Evolutionary conservation across 2,329 filamentous ascomycete species (phyloP).

Genomic region (Rutstroemia sp.): DNA sequence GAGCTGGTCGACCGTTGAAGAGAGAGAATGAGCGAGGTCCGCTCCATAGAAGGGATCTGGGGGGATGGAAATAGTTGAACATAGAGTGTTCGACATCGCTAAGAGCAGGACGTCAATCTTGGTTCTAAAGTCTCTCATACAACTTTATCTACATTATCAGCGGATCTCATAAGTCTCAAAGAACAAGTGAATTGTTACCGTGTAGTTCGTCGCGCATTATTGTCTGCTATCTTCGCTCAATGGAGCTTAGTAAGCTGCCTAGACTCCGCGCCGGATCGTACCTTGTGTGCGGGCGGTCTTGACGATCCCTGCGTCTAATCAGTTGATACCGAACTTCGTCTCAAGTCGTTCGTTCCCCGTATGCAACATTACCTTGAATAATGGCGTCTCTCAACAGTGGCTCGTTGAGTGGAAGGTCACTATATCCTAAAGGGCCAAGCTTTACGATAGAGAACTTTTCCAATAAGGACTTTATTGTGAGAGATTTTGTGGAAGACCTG

Average conservation of each 20-base stretch:
- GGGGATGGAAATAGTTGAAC: too few relatives aligned
- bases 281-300: background rate
- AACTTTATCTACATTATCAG: too few relatives aligned
- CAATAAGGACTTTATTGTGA: slow-evolving; percentile 90
- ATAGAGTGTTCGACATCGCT: too few relatives aligned
- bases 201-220: background rate
- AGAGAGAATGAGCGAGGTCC: too few relatives aligned
- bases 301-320: background rate
- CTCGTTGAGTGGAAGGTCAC: slow-evolving; percentile 32
- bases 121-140: too few relatives aligned
- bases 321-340: background rate
- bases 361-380: background rate
- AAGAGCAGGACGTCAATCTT: too few relatives aligned
- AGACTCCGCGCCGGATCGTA: background rate
- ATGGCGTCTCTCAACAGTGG: slow-evolving; percentile 24
- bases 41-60: too few relatives aligned
- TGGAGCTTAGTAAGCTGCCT: background rate
- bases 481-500: slow-evolving; percentile 92
- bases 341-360: slow-evolving; percentile 1
- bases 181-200: background rate
- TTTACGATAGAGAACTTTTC: slow-evolving; percentile 88
- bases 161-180: background rate
- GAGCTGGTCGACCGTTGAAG: too few relatives aligned
- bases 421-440: slow-evolving; percentile 71
- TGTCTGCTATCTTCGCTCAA: background rate